Evolutionary conservation across 2,329 filamentous ascomycete genomes (phyloP), one percentile per base, ranked within the genome.

Genomic region (Anthostomella pinea): DNA sequence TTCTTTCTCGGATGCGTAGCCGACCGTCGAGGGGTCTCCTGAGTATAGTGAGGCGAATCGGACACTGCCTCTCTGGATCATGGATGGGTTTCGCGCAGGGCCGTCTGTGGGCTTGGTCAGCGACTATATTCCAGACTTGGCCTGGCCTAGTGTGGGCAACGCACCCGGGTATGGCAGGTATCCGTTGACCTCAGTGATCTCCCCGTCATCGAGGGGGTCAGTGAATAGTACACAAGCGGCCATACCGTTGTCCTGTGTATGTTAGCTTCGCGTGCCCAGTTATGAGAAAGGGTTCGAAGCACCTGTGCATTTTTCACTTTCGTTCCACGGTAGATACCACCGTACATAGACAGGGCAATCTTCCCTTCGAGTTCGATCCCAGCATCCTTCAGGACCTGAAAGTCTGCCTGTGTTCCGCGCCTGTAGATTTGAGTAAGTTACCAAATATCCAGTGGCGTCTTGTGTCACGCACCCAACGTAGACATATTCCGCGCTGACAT

Each of bases 251-350:
- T 39, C 31, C 37, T 39, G 5, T 13, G 9, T 11, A 27, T 6
- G 5, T 25, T 25, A 15, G 26, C 15, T 16, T 20, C 19, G 14
- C 14, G 10, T 24, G 4, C 8, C 4, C n/a, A 8, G 10, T 19
- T 8, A 15, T 7, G 10, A n/a, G 10, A 20, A 11, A 3, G 11
- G 21, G n/a, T 4, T 5, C 3, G 14, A 13, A 15, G 11, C 30
- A 33, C 35, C 30, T 38, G 37, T 11, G 37, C 37, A 30, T 39
- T 39, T 24, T 39, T 33, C 21, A 39, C 37, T 23, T 39, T 39
- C 9, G 32, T 30, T 5, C 37, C 37, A 10, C 37, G 37, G 19
- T 39, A 39, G 14, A 33, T 33, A 4, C 13, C 31, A 6, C 37
- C 37, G 17, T 39, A 39, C 20, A 33, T 30, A 5, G 30, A 30